Base-by-base conservation (phyloP, 768 basidiomycete genomes). In the Cyathus striatus region DNA sequence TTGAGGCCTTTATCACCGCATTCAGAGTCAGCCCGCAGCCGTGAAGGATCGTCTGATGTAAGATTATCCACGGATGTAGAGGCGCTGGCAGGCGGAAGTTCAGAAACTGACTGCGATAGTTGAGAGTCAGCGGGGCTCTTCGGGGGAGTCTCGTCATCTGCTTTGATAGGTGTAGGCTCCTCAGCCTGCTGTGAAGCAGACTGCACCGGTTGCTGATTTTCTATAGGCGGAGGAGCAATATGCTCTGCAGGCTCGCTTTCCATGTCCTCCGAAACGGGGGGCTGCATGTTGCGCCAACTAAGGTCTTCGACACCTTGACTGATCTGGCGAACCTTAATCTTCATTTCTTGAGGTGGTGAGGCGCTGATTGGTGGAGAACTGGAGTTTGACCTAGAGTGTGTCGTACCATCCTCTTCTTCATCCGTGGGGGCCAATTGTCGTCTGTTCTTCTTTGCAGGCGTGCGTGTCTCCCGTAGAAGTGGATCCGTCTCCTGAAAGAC, bases 241-340 rank as follows among this genome's bases (percentile, higher is more conserved):
- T 7, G 6, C 17, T 26, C 14, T 24, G 14, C n/a, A 7, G 5
- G 10, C 17, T 10, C 23, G 9, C 6, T 23, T 38, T 20, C 27
- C 20, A 10, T 46, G 35, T 45, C 48, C 20, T 44, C 42, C 43
- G 51, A 27, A 45, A 64, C 62, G 24, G 58, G 52, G 20, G 58
- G 51, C 46, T 73, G 70, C 56, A 63, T 61, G 44, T 76, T 79
- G 57, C 73, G 70, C 86, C 84, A 86, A 55, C 69, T 79, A 49
- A 87, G 75, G 56, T 88, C 86, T 59, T 86, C 85, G 23, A 88
- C 85, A 21, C 83, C 82, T 54, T 81, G 81, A 48, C 83, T 86
- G 52, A 87, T 86, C 65, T 87, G 86, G 40, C 83, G 75, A 45
- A 85, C 78, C 54, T 66, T 65, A 38, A 76, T 75, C 68, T 85